These are phyloP conservation scores for Quercus suber DNA, from an alignment of 306 rosid genomes.

Conservation along the genomic window DNA sequence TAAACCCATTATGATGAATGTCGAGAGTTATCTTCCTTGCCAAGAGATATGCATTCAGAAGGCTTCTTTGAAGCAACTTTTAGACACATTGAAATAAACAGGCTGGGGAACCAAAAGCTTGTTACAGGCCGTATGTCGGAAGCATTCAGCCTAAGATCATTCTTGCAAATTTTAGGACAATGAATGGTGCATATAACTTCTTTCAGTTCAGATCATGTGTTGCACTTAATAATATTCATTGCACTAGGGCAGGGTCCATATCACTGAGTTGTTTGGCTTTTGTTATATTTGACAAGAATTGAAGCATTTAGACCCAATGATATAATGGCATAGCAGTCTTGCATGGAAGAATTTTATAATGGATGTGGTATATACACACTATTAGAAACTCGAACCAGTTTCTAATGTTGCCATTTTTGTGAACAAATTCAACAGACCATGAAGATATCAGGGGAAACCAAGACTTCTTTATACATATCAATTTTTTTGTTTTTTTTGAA, in stretches of 20 bases:
- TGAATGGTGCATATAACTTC: not conserved
- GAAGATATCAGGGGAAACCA: not conserved
- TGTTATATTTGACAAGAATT: not conserved
- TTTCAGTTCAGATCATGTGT: not conserved
- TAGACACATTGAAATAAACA: not conserved
- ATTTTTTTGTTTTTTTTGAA: not conserved
- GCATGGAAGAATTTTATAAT: not conserved
- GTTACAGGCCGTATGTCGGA: slow-evolving; percentile 25
- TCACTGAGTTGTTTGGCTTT: not conserved
- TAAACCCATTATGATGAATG: not conserved
- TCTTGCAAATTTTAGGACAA: not conserved
- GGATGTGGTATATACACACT: not conserved
- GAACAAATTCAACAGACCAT: not conserved
- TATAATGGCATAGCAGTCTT: not conserved
- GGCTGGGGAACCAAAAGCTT: not conserved
- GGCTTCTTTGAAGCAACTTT: slow-evolving; percentile 3
- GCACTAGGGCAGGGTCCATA: not conserved
- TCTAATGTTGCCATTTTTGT: not conserved
- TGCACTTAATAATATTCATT: not conserved
- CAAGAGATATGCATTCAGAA: not conserved
- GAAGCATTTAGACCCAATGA: not conserved
- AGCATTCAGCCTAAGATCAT: not conserved
- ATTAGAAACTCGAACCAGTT: not conserved
- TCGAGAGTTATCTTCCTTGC: not conserved
- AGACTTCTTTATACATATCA: not conserved